phyloP scores from a whole-genome alignment of 805 yeast genomes.

The Pichia exigua region DNA sequence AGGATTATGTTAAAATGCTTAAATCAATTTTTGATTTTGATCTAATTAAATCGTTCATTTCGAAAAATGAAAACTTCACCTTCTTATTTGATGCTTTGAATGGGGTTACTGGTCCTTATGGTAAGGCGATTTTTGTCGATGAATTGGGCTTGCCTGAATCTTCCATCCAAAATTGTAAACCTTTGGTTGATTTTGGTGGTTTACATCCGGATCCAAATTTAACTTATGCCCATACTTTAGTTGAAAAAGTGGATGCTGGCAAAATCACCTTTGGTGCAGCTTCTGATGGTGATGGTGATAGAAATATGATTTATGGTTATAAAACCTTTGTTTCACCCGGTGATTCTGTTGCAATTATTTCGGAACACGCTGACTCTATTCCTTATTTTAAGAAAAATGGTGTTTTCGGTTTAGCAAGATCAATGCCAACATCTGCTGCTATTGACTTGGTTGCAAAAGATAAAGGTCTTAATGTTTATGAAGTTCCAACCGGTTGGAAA shows the following conservation, averaged over 20 bases:
- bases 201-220: slow-evolving; percentile 97
- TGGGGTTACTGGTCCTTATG: slow-evolving; percentile 98
- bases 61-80: slow-evolving; percentile 48
- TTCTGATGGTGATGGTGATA: slow-evolving; percentile 98
- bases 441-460: slow-evolving; percentile 82
- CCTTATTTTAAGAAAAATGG: slow-evolving; percentile 90
- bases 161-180: slow-evolving; percentile 70
- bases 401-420: slow-evolving; percentile 86
- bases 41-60: slow-evolving; percentile 65
- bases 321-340: slow-evolving; percentile 96
- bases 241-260: slow-evolving; percentile 73
- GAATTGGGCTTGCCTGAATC: slow-evolving; percentile 70
- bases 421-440: slow-evolving; percentile 97
- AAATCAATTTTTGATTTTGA: slow-evolving; percentile 83
- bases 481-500: slow-evolving; percentile 99
- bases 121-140: slow-evolving; percentile 70
- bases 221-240: slow-evolving; percentile 86
- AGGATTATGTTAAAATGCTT: slow-evolving; percentile 69
- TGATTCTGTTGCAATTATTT: slow-evolving; percentile 94
- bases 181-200: slow-evolving; percentile 92
- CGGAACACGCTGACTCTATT: slow-evolving; percentile 80
- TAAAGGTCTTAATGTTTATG: slow-evolving; percentile 70
- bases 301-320: slow-evolving; percentile 97
- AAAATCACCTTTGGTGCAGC: slow-evolving; percentile 94
- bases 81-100: slow-evolving; percentile 84